Percentiles rank a stretch among this genome's conserved stretches.
Conservation (phyloP, 306 rosid genomes). For the Myrica gale region DNA sequence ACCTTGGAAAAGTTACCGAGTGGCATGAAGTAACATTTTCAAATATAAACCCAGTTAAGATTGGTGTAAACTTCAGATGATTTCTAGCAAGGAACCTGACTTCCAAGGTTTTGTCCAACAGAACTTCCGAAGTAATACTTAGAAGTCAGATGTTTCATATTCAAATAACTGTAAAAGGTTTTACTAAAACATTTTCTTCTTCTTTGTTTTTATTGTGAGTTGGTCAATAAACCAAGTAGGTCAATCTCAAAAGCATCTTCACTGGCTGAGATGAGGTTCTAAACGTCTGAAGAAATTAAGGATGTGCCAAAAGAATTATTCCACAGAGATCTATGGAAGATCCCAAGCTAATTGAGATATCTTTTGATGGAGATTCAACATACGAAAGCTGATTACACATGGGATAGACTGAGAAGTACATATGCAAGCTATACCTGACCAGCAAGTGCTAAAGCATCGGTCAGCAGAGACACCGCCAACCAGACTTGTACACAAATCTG, state of each 20-base stretch:
- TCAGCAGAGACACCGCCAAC: constrained; percentile 86
- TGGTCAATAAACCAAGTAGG: background rate
- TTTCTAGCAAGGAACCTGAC: background rate
- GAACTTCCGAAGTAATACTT: constrained; percentile 2
- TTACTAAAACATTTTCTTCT: background rate
- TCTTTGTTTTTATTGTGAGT: background rate
- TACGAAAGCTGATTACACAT: constrained; percentile 2
- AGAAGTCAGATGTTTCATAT: background rate
- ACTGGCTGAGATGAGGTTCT: background rate
- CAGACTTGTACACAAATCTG: constrained; percentile 88
- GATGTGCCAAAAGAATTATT: constrained; percentile 17
- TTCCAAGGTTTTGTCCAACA: background rate
- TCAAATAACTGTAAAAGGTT: background rate
- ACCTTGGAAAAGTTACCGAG: background rate
- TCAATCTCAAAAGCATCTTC: background rate
- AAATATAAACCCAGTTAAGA: background rate
- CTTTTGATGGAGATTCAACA: constrained; percentile 4
- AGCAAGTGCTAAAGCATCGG: constrained; percentile 92
- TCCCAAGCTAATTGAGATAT: constrained; percentile 9
- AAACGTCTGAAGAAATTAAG: constrained; percentile 1
- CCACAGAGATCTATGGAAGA: background rate
- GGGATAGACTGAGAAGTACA: constrained; percentile 4
- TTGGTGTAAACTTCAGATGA: background rate
- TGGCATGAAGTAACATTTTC: background rate
- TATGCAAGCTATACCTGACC: constrained; percentile 65